These are phyloP conservation scores for Sequoia sempervirens DNA, from an alignment of 75 land plant genomes.

Conservation along the genomic window DNA sequence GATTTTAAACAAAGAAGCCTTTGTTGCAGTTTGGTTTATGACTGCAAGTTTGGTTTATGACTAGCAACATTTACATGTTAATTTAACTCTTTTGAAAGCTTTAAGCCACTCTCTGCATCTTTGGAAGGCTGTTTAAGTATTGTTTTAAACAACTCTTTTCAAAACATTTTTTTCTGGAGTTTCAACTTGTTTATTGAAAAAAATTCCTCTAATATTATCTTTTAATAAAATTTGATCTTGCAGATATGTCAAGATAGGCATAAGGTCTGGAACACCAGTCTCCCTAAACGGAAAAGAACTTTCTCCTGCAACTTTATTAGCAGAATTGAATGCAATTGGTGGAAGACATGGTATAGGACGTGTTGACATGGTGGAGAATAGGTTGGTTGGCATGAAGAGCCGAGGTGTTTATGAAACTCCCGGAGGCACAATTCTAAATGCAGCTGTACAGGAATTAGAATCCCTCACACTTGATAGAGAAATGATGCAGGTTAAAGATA, in stretches of 20 bases:
- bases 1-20: neutral
- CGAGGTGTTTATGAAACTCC: constrained; percentile 99
- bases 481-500: constrained; percentile 83
- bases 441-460: constrained; percentile 84
- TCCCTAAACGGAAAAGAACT: constrained; percentile 68
- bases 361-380: constrained; percentile 95
- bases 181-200: neutral
- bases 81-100: no score
- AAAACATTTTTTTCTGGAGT: neutral
- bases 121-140: neutral
- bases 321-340: constrained; percentile 73
- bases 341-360: constrained; percentile 97
- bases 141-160: neutral
- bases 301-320: constrained; percentile 83
- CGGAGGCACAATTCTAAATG: constrained; percentile 86
- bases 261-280: constrained; percentile 76
- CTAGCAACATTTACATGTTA: neutral
- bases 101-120: neutral
- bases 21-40: neutral
- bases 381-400: constrained; percentile 98
- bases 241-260: constrained; percentile 87
- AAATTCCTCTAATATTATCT: neutral
- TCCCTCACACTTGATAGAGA: constrained; percentile 92
- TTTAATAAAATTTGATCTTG: neutral
- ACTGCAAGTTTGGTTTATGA: no score